Evolutionary conservation across 2,329 filamentous ascomycete genomes (phyloP), one percentile per base, ranked within the genome.

Genomic region (Botrytis byssoidea): DNA sequence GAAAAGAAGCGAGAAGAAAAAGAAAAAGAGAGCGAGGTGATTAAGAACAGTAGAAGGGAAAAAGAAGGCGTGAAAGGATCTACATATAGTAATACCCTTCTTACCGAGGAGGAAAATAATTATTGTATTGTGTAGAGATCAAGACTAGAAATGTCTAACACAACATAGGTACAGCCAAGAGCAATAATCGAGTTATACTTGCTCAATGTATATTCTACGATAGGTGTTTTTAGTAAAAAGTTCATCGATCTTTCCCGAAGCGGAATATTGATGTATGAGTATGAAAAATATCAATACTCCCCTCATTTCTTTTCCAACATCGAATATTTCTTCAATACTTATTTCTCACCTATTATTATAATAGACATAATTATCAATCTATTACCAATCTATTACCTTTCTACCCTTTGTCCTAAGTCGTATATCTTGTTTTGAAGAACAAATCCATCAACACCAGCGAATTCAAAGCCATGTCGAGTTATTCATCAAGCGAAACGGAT

Each of bases 361-460:
- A 18, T 9, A 16, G 32, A 37, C 3, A 40, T 40, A n/a, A 18
- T 63, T 40, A 40, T 8, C 18, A 14, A 63, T 40, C 14, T 40
- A 40, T 9, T 8, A 10, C 18, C 16, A 4, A 40, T 40, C 18
- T n/a, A n/a, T 63, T 10, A n/a, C 4, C 22, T 9, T n/a, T 5
- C 20, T n/a, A n/a, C 6, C 2, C 7, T 4, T 8, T 1, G 5
- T 25, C 6, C 7, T 3, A 55, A 40, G 0, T n/a, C 35, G 29
- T 63, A n/a, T 25, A 63, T 63, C 59, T n/a, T 10, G 3, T 22
- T 0, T n/a, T 14, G 22, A 7, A 12, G 37, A 61, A 25, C 8
- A 22, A n/a, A 63, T 40, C 1, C 6, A n/a, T 8, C 14, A 40
- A 4, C 60, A 40, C 7, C 22, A 40, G 2, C 35, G 35, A 16